These are phyloP conservation scores for Quercus tomentella DNA, from an alignment of 331 rosid genomes.

Conservation along the genomic window DNA sequence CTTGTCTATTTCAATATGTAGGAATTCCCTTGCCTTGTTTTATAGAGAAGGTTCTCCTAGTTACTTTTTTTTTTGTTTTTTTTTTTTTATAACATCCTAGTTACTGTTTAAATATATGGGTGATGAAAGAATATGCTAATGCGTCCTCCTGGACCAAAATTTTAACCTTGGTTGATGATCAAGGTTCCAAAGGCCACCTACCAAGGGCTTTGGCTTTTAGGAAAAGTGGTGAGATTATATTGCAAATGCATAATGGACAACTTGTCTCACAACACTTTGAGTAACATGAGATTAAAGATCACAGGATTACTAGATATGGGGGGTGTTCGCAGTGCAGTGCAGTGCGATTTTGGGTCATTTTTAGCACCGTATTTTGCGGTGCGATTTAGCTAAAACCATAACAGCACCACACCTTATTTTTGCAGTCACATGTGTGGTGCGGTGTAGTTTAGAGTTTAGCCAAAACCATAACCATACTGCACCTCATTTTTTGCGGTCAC, in stretches of 20 bases:
- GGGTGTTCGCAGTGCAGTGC: too few species aligned
- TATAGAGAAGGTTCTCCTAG: not conserved
- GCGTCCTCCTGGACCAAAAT: conserved; percentile 28
- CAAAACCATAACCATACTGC: too few species aligned
- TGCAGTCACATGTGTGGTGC: too few species aligned
- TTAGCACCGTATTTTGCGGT: too few species aligned
- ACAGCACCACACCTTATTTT: too few species aligned
- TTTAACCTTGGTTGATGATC: not conserved
- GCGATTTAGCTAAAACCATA: too few species aligned
- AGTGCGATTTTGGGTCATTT: too few species aligned
- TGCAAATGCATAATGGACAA: not conserved
- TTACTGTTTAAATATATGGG: conserved; percentile 15
- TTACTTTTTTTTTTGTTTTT: too few species aligned
- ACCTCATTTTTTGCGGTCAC: too few species aligned
- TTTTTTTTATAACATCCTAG: not conserved
- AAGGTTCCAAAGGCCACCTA: too few species aligned
- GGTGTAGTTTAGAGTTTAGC: too few species aligned
- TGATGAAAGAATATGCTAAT: conserved; percentile 26
- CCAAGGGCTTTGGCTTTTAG: not conserved
- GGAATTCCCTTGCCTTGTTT: conserved; percentile 10
- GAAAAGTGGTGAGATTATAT: not conserved
- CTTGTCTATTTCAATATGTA: conserved; percentile 2
- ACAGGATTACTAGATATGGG: too few species aligned
- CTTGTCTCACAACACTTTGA: not conserved
- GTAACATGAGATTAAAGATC: not conserved